Base-by-base conservation (phyloP, 257 asterid species). In the Solanum ossicruentum region DNA sequence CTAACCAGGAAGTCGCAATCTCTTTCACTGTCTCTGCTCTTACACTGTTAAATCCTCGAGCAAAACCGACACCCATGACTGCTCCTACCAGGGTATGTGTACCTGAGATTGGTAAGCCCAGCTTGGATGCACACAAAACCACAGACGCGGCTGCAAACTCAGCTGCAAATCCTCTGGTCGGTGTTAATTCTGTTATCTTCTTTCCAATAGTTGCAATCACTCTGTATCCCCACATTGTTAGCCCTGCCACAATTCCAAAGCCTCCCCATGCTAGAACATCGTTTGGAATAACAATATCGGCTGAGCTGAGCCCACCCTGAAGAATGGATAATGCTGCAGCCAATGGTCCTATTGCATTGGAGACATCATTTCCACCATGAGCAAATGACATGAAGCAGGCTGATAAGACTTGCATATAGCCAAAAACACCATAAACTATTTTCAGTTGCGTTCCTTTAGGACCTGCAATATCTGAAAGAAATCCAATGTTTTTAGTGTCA, bases 351-450 rank as follows among this genome's bases (percentile, higher is more conserved):
- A 96, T 94, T 2, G 99, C 98, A 82, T 96, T 96, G 57, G 99
- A 94, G 16, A 96, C 99, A 57, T 94, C 98, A 57, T 96, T 96
- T 81, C 99, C 99, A n/a, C 99, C 99, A 56, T 94, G 99, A 10
- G 99, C 99, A 85, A 96, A 94, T 32, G 98, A 93, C 99, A 94
- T 96, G 93, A 96, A 96, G 90, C 99, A 94, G 10, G 99, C 98
- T 1, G 99, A 96, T 32, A 96, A 85, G 39, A 96, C 80, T 84
- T 96, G 99, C 99, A 93, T 93, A 90, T 94, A 93, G 26, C 99
- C 99, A 20, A 96, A 96, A 12, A 96, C 98, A 3, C 97, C 98
- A 16, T 96, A 96, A 39, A 96, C 99, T 58, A 96, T 91, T 88
- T 96, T 90, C 39, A 96, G 85, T 85, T 96, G 98, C 51, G 98